Base-by-base conservation (phyloP, 2,329 filamentous ascomycete species). In the Trichoderma sp. region DNA sequence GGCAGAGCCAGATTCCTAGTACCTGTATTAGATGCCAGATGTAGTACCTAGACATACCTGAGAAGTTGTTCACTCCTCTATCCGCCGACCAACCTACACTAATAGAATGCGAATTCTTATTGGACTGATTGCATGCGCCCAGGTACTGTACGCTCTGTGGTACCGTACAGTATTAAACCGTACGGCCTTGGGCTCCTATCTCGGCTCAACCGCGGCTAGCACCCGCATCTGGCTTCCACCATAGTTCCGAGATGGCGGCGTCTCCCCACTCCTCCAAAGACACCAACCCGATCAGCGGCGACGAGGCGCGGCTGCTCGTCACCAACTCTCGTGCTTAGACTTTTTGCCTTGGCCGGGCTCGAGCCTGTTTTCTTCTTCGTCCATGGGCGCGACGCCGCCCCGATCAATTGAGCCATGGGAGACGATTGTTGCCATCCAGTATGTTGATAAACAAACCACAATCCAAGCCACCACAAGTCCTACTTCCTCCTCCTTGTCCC, bases 361-460 rank as follows among this genome's bases (percentile, higher is more conserved):
- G 35, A 53, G 56, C 62, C 24, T 60, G 16, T 27, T 56, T 27
- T 75, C 18, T 66, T 50, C 29, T 77, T 81, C 78, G 81, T 84
- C 83, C 83, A 88, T 88, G 86, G 84, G 85, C 83, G 83, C 82
- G 81, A 80, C 75, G 80, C 82, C 83, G 83, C 82, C 83, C 81
- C 81, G 78, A 81, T 82, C 81, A 82, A 84, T 85, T 84, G 83
- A 87, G 84, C 83, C 84, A 88, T 88, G 87, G 87, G 86, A 85
- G 83, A 85, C 82, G 83, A 81, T 82, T 83, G 82, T 81, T 80
- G 84, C 82, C 83, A 81, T 82, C 82, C 85, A 85, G 87, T 88
- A 81, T 82, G 86, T 85, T 71, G 64, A 76, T 76, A 78, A 76
- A 74, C 74, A 73, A 31, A 31, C 53, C 78, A 62, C 64, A 62